These are phyloP conservation scores for Chrysochromulina tobinii DNA, from an alignment of 78 protist species.

Conservation along the genomic window DNA sequence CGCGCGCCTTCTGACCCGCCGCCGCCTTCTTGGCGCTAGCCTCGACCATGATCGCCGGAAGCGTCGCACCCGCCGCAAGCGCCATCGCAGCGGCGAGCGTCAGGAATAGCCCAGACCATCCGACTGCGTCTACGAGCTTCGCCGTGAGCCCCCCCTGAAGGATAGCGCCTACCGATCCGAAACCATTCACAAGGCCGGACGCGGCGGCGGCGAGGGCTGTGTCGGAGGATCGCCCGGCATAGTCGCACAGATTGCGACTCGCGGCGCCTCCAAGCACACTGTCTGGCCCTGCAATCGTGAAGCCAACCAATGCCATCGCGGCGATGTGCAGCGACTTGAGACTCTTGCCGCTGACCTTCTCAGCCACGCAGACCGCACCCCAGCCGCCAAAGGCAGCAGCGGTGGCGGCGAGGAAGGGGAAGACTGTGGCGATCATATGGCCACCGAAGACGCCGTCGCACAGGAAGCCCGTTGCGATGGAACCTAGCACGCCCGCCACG, in stretches of 20 bases:
- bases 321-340: background rate
- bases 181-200: background rate
- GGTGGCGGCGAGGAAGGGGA: background rate
- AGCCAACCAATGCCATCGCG: background rate
- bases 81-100: background rate
- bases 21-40: background rate
- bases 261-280: background rate
- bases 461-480: background rate
- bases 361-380: background rate
- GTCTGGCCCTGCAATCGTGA: background rate
- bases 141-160: background rate
- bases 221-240: background rate
- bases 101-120: background rate
- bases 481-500: background rate
- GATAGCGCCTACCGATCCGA: background rate
- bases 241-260: background rate
- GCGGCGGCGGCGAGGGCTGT: background rate
- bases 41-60: background rate
- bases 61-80: background rate
- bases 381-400: background rate
- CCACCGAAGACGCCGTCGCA: conserved; percentile 10
- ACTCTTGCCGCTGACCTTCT: background rate
- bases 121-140: background rate
- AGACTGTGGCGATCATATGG: background rate
- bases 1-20: no score